A percentile compares a stretch with the other conserved stretches of the same genome.
phyloP scores from a whole-genome alignment of 164 flowering plant species.

The Tetrastigma voinierianum region DNA sequence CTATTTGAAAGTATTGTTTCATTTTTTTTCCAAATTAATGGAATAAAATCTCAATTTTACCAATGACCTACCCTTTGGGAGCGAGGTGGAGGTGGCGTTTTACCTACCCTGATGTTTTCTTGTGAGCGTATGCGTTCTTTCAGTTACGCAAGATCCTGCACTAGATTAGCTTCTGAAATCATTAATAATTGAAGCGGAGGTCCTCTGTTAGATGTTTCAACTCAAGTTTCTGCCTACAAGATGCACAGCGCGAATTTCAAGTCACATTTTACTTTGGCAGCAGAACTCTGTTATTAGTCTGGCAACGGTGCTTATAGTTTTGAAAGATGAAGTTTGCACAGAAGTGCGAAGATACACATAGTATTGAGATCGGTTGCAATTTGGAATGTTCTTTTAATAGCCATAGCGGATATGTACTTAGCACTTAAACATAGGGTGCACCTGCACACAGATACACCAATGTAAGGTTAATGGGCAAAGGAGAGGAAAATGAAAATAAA shows the following conservation, averaged over 20 bases:
- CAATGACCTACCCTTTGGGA: background rate
- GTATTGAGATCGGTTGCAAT: too few relatives aligned
- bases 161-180: slow-evolving; percentile 74
- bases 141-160: slow-evolving; percentile 81
- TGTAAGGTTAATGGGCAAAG: too few relatives aligned
- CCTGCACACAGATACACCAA: too few relatives aligned
- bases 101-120: background rate
- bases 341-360: too few relatives aligned
- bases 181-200: slow-evolving; percentile 89
- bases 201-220: slow-evolving; percentile 92
- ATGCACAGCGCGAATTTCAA: background rate
- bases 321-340: background rate
- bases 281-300: too few relatives aligned
- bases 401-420: too few relatives aligned
- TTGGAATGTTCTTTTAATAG: too few relatives aligned
- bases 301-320: background rate
- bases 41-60: too few relatives aligned
- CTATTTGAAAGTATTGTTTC: too few relatives aligned
- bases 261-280: background rate
- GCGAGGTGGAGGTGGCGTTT: background rate
- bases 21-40: too few relatives aligned
- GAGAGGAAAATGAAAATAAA: too few relatives aligned
- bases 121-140: slow-evolving; percentile 76
- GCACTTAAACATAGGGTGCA: too few relatives aligned
- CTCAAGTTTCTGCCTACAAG: slow-evolving; percentile 94